These are phyloP conservation scores for Rostrohypoxylon terebratum DNA, from an alignment of 495 filamentous ascomycete species.

Conservation along the genomic window DNA sequence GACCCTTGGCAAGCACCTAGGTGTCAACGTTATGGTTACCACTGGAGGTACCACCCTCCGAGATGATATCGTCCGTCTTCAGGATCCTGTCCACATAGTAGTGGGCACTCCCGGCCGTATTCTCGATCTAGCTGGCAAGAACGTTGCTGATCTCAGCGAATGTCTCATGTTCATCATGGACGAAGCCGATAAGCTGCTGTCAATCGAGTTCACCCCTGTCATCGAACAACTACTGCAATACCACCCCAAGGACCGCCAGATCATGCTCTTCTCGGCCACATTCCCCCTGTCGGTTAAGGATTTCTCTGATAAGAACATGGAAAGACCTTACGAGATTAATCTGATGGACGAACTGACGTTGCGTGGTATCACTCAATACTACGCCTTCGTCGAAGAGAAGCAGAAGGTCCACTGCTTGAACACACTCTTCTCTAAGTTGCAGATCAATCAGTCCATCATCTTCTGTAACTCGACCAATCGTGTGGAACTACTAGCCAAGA, in stretches of 20 bases:
- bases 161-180: conserved; percentile 99
- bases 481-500: conserved; percentile 97
- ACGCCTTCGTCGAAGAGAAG: conserved; percentile 98
- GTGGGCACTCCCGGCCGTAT: conserved; percentile 97
- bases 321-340: conserved; percentile 96
- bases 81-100: conserved; percentile 95
- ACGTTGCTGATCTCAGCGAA: conserved; percentile 94
- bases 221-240: conserved; percentile 95
- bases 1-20: conserved; percentile 94
- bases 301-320: conserved; percentile 99
- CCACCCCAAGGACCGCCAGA: conserved; percentile 94
- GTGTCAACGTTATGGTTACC: conserved; percentile 98
- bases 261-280: conserved; percentile 99
- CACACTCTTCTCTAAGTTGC: conserved; percentile 97
- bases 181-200: conserved; percentile 96
- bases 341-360: conserved; percentile 99
- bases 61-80: conserved; percentile 95
- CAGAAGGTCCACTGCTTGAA: conserved; percentile 99
- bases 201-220: conserved; percentile 94
- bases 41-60: conserved; percentile 94
- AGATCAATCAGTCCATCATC: conserved; percentile 99
- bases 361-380: conserved; percentile 98
- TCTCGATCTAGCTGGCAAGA: conserved; percentile 92
- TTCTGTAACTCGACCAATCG: conserved; percentile 99
- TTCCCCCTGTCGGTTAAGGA: conserved; percentile 96